phyloP scores from a whole-genome alignment of 2,329 filamentous ascomycete genomes.

The Shiraia bambusicola region DNA sequence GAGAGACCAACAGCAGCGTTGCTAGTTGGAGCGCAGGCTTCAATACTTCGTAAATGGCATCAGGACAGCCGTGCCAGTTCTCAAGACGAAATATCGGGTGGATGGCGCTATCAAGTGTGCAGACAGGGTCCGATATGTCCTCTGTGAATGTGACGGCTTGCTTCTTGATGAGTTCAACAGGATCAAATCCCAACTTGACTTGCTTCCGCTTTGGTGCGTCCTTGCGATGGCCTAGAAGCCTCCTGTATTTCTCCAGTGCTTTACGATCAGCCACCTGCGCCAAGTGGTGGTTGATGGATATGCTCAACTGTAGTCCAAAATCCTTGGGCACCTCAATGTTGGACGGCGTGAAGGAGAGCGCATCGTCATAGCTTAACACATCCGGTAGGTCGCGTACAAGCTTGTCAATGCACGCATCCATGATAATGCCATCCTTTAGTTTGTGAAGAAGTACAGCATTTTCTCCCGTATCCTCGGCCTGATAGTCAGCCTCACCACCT shows the following conservation, averaged over 20 bases:
- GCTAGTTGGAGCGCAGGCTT: conserved; percentile 41
- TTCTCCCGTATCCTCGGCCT: conserved; percentile 22
- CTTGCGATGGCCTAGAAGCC: conserved; percentile 41
- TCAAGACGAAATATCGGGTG: conserved; percentile 42
- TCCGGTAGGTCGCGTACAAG: conserved; percentile 40
- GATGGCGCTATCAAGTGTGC: conserved; percentile 40
- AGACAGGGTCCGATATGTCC: conserved; percentile 17
- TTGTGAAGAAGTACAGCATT: conserved; percentile 38
- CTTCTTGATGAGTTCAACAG: conserved; percentile 43
- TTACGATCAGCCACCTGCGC: conserved; percentile 43
- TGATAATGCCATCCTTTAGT: conserved; percentile 38
- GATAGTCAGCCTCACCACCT: conserved; percentile 27
- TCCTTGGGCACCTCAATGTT: conserved; percentile 43
- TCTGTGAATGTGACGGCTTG: conserved; percentile 40
- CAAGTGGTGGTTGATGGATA: conserved; percentile 44
- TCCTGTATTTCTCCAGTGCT: conserved; percentile 40
- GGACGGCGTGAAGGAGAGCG: conserved; percentile 40
- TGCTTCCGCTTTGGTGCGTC: conserved; percentile 34
- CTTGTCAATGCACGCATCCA: conserved; percentile 42
- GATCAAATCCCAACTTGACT: conserved; percentile 42
- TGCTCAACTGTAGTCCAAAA: conserved; percentile 41
- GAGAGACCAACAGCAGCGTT: conserved; percentile 37
- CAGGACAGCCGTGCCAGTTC: conserved; percentile 44
- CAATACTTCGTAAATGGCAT: conserved; percentile 42
- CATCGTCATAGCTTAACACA: conserved; percentile 38